Percentiles rank a stretch among this genome's conserved stretches.
These are phyloP conservation scores for Podospora appendiculata DNA, from an alignment of 495 filamentous ascomycete genomes.

Conservation along the genomic window DNA sequence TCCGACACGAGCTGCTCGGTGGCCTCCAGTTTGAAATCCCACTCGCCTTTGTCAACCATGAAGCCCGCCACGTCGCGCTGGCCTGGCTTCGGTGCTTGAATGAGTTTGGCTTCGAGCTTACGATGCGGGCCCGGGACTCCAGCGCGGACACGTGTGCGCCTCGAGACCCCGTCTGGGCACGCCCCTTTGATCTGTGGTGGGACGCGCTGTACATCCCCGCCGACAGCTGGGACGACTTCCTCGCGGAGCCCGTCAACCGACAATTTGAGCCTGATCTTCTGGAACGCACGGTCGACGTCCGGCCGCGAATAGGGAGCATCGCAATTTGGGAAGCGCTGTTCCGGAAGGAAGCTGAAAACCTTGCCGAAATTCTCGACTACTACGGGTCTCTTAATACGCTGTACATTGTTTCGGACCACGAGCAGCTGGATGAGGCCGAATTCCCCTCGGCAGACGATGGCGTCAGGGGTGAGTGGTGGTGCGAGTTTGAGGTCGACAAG, in stretches of 20 bases:
- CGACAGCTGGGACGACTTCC: neutral
- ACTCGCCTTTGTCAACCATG: neutral
- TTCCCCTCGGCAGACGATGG: too few relatives aligned
- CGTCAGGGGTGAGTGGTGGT: too few relatives aligned
- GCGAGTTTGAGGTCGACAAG: too few relatives aligned
- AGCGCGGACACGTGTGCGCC: neutral
- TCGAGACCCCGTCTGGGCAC: neutral
- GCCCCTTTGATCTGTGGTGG: neutral
- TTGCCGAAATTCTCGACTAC: too few relatives aligned
- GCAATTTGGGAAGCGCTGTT: too few relatives aligned
- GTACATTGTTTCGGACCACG: too few relatives aligned
- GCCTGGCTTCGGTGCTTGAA: neutral
- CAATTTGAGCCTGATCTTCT: neutral
- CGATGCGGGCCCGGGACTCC: neutral
- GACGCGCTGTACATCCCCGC: neutral
- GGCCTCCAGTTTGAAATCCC: neutral
- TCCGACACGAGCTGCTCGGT: neutral
- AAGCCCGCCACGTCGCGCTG: neutral
- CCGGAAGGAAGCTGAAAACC: too few relatives aligned
- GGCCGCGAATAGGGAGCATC: too few relatives aligned
- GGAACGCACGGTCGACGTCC: neutral
- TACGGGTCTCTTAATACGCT: too few relatives aligned
- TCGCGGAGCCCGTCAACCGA: neutral
- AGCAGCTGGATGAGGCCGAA: too few relatives aligned
- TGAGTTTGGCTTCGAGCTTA: neutral